Conservation (phyloP, 148 eudicot species). For the Chenopodium suecicum region DNA sequence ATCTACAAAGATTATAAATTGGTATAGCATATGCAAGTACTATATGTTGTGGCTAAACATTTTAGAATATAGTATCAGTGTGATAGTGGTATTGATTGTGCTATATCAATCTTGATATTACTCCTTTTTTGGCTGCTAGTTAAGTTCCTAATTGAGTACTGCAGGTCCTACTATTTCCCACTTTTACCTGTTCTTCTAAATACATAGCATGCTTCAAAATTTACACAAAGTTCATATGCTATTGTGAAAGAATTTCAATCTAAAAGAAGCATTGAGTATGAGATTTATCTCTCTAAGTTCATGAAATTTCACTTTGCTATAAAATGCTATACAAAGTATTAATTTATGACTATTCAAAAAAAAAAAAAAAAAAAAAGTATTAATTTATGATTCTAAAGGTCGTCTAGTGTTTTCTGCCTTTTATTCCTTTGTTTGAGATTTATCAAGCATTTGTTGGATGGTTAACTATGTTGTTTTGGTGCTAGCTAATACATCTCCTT, state of each 20-base stretch:
- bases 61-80: neutral
- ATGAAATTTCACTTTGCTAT: too few species aligned
- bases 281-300: neutral
- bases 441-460: neutral
- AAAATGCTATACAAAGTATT: neutral
- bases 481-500: neutral
- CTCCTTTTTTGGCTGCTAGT: neutral
- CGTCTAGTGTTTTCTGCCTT: neutral
- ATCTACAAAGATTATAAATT: neutral
- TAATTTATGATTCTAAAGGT: neutral
- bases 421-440: neutral
- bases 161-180: neutral
- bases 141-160: neutral
- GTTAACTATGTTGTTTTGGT: neutral
- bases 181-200: neutral
- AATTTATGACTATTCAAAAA: too few species aligned
- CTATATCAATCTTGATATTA: neutral
- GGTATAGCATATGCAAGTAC: neutral
- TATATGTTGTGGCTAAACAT: neutral
- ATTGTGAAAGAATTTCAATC: neutral
- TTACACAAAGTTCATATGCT: neutral
- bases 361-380: too few species aligned
- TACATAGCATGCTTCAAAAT: neutral
- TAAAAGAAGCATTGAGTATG: neutral
- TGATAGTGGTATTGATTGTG: neutral